phyloP scores from a whole-genome alignment of 2,329 filamentous ascomycete species.

The Thielaviopsis cerberus region DNA sequence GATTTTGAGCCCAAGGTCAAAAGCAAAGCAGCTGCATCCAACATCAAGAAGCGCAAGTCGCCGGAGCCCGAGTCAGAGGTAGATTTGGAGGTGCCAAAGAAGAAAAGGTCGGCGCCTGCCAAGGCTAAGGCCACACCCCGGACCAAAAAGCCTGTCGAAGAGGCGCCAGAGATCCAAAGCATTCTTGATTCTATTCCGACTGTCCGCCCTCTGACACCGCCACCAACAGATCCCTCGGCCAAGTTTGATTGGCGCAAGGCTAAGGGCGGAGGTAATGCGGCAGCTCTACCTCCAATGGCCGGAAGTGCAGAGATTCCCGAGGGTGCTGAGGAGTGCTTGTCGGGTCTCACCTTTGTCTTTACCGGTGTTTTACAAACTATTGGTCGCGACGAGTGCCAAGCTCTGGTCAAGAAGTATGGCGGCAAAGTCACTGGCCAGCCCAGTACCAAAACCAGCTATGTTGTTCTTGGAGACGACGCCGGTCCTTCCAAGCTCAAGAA shows the following conservation, averaged over 20 bases:
- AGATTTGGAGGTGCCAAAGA: conserved; percentile 41
- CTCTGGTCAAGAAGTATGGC: conserved; percentile 78
- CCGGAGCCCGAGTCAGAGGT: conserved; percentile 34
- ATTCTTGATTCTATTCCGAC: conserved; percentile 79
- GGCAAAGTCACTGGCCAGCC: conserved; percentile 75
- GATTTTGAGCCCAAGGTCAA: conserved; percentile 24
- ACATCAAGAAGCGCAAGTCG: conserved; percentile 38
- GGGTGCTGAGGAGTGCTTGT: conserved; percentile 75
- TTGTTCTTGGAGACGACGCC: conserved; percentile 78
- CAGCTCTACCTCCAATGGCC: conserved; percentile 40
- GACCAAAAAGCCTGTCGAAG: conserved; percentile 50
- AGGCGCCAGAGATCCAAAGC: conserved; percentile 49
- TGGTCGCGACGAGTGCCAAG: conserved; percentile 67
- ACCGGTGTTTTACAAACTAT: conserved; percentile 71
- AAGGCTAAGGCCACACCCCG: conserved; percentile 36
- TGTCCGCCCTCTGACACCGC: conserved; percentile 67
- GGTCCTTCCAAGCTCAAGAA: conserved; percentile 84
- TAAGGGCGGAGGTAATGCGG: conserved; percentile 38
- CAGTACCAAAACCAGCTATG: conserved; percentile 84
- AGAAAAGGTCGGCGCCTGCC: conserved; percentile 40
- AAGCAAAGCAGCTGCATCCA: conserved; percentile 17
- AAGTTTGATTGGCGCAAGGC: conserved; percentile 69
- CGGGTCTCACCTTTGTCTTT: conserved; percentile 83
- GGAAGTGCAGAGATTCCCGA: conserved; percentile 55
- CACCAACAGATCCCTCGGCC: conserved; percentile 44